Base-by-base conservation (phyloP, 768 basidiomycete species). In the Leccinum longicurvipes region DNA sequence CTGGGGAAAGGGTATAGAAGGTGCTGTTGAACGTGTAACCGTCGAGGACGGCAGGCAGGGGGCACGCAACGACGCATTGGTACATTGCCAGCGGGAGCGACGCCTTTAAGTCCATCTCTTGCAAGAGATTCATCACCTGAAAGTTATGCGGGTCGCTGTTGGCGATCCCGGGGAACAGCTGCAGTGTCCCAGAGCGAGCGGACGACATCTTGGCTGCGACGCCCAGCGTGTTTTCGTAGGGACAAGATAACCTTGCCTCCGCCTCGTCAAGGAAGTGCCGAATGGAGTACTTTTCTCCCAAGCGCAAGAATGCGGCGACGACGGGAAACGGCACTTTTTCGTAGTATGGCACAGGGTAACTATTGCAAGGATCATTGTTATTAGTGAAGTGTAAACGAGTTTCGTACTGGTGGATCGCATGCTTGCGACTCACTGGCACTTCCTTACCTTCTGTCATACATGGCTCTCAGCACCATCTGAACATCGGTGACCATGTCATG, bases 231-330 rank as follows among this genome's bases (percentile, higher is more conserved):
- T 46, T 6, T 12, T 63, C 54, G 19, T 46, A 54, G 9, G 42
- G 9, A 17, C 52, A 53, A 11, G 19, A 19, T 27, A 68, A 6
- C 17, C 56, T 41, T 19, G 29, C 51, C 23, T 55, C 55, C 1
- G 55, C 67, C 31, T 60, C 58, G 9, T 54, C 25, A 19, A 49
- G 27, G 27, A 68, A 25, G 21, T 2, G 24, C 24, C 21, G 47
- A 1, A 69, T 64, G 47, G 34, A 32, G 12, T 68, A 68, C 49
- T 69, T 68, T 42, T 66, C 56, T 3, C 67, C 67, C 19, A 67
- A 11, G 21, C 47, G 64, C 28, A 67, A 44, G 44, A 64, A 67
- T 4, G 54, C 60, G 0, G 49, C 17, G 2, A 51, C 34, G 27
- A 59, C 7, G 9, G 47, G 19, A 34, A 67, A 12, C 0, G 60